Conservation (phyloP, 208 protist species). For the Trypanosoma melophagium region DNA sequence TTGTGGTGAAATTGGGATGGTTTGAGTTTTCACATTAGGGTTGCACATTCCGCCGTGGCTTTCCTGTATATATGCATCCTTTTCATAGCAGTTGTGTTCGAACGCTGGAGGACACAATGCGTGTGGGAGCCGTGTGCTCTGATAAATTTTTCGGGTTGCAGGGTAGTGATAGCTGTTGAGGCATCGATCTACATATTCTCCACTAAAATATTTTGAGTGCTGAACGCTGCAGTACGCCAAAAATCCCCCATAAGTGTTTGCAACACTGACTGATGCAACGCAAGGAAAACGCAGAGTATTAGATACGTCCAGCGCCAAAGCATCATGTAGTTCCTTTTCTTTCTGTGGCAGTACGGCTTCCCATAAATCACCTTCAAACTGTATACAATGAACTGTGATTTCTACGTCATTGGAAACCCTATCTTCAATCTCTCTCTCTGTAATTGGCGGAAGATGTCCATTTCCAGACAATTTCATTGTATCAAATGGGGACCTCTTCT, state of each 20-base stretch:
- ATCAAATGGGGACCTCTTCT: background rate
- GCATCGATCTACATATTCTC: background rate
- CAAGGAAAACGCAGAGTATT: constrained; percentile 12
- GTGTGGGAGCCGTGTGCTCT: background rate
- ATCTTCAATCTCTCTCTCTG: background rate
- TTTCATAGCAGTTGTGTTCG: too few species aligned
- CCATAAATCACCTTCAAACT: constrained; percentile 26
- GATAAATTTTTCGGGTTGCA: constrained; percentile 13
- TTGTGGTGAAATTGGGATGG: too few species aligned
- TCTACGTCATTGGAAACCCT: background rate
- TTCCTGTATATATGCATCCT: too few species aligned
- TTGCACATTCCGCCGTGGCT: background rate
- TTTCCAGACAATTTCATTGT: background rate
- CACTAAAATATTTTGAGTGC: background rate
- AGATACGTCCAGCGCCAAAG: constrained; percentile 8
- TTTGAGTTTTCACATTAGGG: background rate
- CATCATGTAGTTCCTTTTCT: constrained; percentile 2
- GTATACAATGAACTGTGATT: constrained; percentile 15
- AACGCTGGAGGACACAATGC: background rate
- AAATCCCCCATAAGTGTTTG: constrained; percentile 8
- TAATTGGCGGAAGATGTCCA: background rate
- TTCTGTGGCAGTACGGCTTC: background rate
- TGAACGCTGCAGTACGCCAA: constrained; percentile 8
- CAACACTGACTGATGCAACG: background rate
- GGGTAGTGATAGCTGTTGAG: constrained; percentile 17